Conservation (phyloP, 2,329 filamentous ascomycete genomes). For the Helotiales sp. region DNA sequence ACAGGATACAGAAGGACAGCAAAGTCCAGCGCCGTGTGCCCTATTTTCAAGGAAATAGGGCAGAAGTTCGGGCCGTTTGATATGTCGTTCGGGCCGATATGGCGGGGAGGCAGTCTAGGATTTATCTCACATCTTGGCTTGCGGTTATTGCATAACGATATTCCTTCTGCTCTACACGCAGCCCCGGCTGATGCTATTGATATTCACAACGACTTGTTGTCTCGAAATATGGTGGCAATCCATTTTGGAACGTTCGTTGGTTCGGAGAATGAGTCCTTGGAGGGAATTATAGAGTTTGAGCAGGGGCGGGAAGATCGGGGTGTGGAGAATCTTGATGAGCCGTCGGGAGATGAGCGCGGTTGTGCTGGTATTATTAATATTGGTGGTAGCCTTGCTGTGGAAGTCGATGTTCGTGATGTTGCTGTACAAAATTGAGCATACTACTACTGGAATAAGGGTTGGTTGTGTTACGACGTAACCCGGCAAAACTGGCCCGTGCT, state of each 20-base stretch:
- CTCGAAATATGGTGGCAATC: constrained; percentile 28
- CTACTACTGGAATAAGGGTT: too few relatives aligned
- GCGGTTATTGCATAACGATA: constrained; percentile 31
- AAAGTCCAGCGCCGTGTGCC: constrained; percentile 77
- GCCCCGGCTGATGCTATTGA: constrained; percentile 30
- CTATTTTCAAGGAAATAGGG: constrained; percentile 85
- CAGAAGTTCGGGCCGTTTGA: constrained; percentile 81
- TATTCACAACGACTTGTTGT: constrained; percentile 30
- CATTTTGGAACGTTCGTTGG: constrained; percentile 38
- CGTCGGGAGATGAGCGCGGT: constrained; percentile 15
- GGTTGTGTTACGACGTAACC: too few relatives aligned
- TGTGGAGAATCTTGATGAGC: constrained; percentile 20
- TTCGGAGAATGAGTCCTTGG: constrained; percentile 31
- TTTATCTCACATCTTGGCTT: constrained; percentile 32
- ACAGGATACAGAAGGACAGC: constrained; percentile 56
- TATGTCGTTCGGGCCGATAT: constrained; percentile 88
- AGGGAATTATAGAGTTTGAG: constrained; percentile 34
- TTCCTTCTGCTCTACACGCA: constrained; percentile 30
- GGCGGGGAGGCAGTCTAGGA: constrained; percentile 45
- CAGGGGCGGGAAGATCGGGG: constrained; percentile 25
- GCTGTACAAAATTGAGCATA: background rate
- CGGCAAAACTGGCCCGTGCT: too few relatives aligned
- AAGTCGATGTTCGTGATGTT: constrained; percentile 13
- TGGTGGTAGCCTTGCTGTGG: constrained; percentile 31
- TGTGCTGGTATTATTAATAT: constrained; percentile 30